These are phyloP conservation scores for Lanzia echinophila DNA, from an alignment of 2,329 filamentous ascomycete genomes.

Conservation along the genomic window DNA sequence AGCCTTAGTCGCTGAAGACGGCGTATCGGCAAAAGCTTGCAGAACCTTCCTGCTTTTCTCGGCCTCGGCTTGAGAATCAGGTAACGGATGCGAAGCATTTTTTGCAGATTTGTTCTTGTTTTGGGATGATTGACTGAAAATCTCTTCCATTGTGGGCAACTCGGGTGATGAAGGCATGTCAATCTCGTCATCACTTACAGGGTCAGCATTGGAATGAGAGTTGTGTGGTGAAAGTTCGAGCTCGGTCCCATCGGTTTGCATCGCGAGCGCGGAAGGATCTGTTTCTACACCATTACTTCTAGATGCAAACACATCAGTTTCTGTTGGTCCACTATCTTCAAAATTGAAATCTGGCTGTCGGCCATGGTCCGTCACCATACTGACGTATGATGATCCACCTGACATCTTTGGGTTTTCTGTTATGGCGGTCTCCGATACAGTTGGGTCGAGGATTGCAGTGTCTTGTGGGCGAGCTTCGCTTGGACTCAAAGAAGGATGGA, in stretches of 20 bases:
- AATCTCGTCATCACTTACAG: not conserved
- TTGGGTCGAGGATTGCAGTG: not conserved
- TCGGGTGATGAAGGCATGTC: conserved; percentile 16
- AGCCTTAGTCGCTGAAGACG: conserved; percentile 12
- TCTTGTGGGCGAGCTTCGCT: not conserved
- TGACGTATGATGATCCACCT: conserved; percentile 33
- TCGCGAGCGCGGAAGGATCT: not conserved
- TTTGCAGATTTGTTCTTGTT: conserved; percentile 26
- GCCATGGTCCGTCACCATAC: conserved; percentile 40
- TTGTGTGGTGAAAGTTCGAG: conserved; percentile 3
- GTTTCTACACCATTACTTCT: conserved; percentile 8
- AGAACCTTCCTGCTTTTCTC: conserved; percentile 11
- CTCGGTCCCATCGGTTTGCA: not conserved
- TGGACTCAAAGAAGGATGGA: too few species aligned
- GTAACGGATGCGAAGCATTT: not conserved
- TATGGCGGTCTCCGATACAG: not conserved
- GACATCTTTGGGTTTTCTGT: conserved; percentile 26
- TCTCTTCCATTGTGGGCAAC: conserved; percentile 20
- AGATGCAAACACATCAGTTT: conserved; percentile 8
- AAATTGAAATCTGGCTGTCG: conserved; percentile 43
- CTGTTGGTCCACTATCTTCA: conserved; percentile 24
- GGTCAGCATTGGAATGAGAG: not conserved
- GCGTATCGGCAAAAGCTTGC: conserved; percentile 34
- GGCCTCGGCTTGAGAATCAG: not conserved
- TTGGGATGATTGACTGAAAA: conserved; percentile 26